Evolutionary conservation across 306 rosid species (phyloP).

Genomic region (Trichosanthes cucumerina): DNA sequence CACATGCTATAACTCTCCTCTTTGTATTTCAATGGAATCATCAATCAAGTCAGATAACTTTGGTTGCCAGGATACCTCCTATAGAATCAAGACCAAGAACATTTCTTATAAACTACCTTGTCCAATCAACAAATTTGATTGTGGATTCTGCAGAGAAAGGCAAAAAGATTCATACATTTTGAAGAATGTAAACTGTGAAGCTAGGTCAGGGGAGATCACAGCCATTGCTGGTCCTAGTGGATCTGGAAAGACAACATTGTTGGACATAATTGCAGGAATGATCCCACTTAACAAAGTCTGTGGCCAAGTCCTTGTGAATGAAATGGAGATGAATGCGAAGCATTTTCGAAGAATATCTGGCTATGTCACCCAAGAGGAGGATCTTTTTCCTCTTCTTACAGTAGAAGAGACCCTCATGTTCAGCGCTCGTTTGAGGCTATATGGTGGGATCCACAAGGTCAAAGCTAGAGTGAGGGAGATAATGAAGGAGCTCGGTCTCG

Average conservation of each 20-base stretch:
- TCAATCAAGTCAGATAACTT: conserved; percentile 3
- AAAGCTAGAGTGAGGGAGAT: conserved; percentile 23
- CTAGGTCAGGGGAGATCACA: conserved; percentile 28
- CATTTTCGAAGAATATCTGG: conserved; percentile 31
- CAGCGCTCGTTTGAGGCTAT: conserved; percentile 25
- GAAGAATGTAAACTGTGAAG: conserved; percentile 36
- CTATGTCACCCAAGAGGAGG: conserved; percentile 34
- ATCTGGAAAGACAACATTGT: conserved; percentile 35
- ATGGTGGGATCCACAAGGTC: conserved; percentile 21
- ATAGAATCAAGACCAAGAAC: conserved; percentile 18
- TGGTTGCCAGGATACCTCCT: not conserved
- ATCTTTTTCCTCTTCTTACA: conserved; percentile 33
- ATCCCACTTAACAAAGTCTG: conserved; percentile 16
- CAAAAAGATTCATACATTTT: conserved; percentile 15
- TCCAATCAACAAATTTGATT: not conserved
- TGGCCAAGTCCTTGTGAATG: conserved; percentile 31
- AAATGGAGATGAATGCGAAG: conserved; percentile 24
- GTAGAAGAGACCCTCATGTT: conserved; percentile 34
- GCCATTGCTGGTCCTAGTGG: conserved; percentile 48
- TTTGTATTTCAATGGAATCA: conserved; percentile 18
- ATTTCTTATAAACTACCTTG: conserved; percentile 24
- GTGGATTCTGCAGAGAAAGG: conserved; percentile 13
- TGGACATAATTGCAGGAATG: conserved; percentile 34
- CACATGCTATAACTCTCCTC: not conserved
- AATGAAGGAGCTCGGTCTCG: conserved; percentile 30